Conservation (phyloP, 2,329 filamentous ascomycete genomes). For the Pseudocercospora musae region DNA sequence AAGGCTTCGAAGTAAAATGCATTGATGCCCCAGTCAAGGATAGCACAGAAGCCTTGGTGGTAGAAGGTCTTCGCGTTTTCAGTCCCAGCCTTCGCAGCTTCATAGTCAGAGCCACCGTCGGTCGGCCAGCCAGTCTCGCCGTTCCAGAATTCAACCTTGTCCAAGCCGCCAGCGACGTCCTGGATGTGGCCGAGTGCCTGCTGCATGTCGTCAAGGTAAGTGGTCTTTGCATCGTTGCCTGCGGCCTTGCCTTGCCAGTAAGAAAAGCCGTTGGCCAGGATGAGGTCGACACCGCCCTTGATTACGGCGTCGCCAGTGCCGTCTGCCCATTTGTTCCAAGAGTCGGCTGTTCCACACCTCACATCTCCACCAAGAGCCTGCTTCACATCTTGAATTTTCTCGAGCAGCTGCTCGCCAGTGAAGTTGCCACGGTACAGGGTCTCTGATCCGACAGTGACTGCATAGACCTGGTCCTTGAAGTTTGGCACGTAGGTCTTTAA, state of each 20-base stretch:
- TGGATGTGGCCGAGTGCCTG: slow-evolving; percentile 64
- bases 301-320: slow-evolving; percentile 65
- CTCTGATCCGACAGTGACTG: slow-evolving; percentile 69
- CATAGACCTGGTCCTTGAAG: slow-evolving; percentile 60
- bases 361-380: slow-evolving; percentile 50
- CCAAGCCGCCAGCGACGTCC: slow-evolving; percentile 51
- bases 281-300: slow-evolving; percentile 56
- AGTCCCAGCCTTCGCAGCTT: slow-evolving; percentile 57
- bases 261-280: slow-evolving; percentile 66
- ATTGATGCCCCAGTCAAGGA: slow-evolving; percentile 64
- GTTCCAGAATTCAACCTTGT: slow-evolving; percentile 63
- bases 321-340: slow-evolving; percentile 69
- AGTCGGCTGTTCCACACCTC: slow-evolving; percentile 66
- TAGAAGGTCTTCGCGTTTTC: slow-evolving; percentile 60
- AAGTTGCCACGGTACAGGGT: slow-evolving; percentile 67
- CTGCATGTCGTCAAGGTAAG: slow-evolving; percentile 65
- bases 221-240: slow-evolving; percentile 55
- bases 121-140: slow-evolving; percentile 69
- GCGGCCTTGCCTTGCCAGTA: slow-evolving; percentile 62
- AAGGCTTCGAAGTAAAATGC: slow-evolving; percentile 73
- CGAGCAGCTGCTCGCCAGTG: slow-evolving; percentile 57
- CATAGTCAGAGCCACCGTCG: slow-evolving; percentile 59
- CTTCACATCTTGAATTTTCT: slow-evolving; percentile 62
- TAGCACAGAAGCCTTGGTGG: slow-evolving; percentile 59
- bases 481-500: slow-evolving; percentile 49